Base-by-base conservation (phyloP, 495 filamentous ascomycete genomes). In the Glonium stellatum region DNA sequence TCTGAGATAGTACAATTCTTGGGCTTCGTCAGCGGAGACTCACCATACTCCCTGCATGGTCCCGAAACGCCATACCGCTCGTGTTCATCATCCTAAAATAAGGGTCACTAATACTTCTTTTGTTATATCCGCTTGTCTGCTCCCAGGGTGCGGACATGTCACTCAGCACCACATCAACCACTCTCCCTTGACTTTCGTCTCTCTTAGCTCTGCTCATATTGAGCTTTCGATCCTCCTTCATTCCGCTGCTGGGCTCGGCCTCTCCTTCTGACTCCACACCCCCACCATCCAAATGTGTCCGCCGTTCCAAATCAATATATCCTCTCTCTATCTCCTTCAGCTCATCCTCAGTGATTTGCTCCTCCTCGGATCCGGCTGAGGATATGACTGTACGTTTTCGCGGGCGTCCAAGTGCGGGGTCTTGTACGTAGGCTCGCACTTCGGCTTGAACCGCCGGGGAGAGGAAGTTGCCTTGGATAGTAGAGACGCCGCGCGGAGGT, bases 11-110 rank as follows among this genome's bases (percentile, higher is more conserved):
- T 31, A 31, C 6, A 31, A 31, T 31, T 31, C 6, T 31, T 2
- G 27, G 27, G 27, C 6, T 31, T 31, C 2, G 27, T 31, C 6
- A 31, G 27, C 6, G 27, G 6, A 31, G 22, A 76, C 85, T 67
- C 76, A 97, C 93, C 89, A 98, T 98, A 74, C 90, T 96, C 36
- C 89, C 90, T 27, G 84, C 87, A 75, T 98, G 95, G 75, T 98
- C 93, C 71, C 81, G 82, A 72, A 95, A 90, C 18, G 69, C 71
- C 60, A 90, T 85, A 41, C 93, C 93, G 73, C 88, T 96, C 52
- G 91, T 95, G 75, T 97, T 97, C 90, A 96, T 96, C 90, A 98
- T 87, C 93, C 93, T 98, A 77, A 71, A 71, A 82, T 92, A 91
- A 53, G 92, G 89, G 80, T 90, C 80, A 91, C 84, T 93, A 79